Conservation (phyloP, 257 asterid genomes). For the Nicotiana attenuata region DNA sequence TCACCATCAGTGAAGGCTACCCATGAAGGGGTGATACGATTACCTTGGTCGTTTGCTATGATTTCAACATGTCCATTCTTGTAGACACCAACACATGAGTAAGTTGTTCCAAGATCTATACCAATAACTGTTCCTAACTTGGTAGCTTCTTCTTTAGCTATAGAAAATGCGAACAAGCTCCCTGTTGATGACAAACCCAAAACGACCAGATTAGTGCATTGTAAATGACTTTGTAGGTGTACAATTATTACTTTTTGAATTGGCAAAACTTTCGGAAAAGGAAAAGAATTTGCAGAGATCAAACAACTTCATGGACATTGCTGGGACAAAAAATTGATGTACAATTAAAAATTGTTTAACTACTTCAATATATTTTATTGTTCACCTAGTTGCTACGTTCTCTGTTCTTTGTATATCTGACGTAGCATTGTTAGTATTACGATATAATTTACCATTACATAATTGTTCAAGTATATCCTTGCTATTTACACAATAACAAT, state of each 20-base stretch:
- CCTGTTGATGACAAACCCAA: conserved; percentile 32
- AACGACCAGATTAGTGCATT: conserved; percentile 5
- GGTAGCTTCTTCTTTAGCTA: conserved; percentile 54
- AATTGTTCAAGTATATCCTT: neutral
- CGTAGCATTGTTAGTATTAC: neutral
- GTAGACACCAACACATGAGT: conserved; percentile 81
- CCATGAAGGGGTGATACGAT: conserved; percentile 81
- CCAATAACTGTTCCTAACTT: conserved; percentile 71
- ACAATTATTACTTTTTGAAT: neutral
- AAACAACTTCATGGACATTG: neutral
- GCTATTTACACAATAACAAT: neutral
- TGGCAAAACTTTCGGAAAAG: neutral
- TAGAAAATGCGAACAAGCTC: conserved; percentile 36
- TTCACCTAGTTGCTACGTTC: neutral
- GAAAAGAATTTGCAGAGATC: neutral
- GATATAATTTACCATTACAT: neutral
- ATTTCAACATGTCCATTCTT: conserved; percentile 68
- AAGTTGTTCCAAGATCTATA: conserved; percentile 71
- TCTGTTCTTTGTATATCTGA: neutral
- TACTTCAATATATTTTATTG: neutral
- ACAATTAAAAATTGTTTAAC: neutral
- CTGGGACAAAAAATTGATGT: neutral
- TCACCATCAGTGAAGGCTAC: conserved; percentile 64
- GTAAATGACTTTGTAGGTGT: neutral
- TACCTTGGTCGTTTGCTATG: conserved; percentile 76